These are phyloP conservation scores for Fusarium fracticaudum DNA, from an alignment of 2,329 filamentous ascomycete species.

Conservation along the genomic window DNA sequence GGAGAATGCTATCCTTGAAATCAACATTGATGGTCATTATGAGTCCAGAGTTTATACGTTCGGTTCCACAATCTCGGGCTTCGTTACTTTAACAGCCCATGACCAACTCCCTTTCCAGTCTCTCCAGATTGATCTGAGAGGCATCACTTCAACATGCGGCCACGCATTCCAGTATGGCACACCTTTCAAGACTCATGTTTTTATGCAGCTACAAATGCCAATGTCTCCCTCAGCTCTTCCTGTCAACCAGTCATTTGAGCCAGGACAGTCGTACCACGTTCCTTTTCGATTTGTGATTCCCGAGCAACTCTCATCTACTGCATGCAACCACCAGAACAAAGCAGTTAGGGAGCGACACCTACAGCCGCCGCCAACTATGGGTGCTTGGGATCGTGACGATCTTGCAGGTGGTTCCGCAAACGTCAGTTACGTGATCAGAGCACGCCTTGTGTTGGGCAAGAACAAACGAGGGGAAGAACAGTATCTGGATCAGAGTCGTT, in stretches of 20 bases:
- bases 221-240: not conserved
- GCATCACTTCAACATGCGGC: not conserved
- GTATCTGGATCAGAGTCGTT: not conserved
- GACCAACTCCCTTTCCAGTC: not conserved
- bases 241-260: not conserved
- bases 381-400: not conserved
- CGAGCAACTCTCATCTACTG: not conserved
- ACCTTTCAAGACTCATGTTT: not conserved
- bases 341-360: not conserved
- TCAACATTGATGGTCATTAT: not conserved
- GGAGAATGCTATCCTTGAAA: not conserved
- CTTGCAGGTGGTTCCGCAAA: not conserved
- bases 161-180: slow-evolving; percentile 1
- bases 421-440: not conserved
- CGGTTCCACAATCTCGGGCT: not conserved
- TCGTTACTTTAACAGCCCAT: not conserved
- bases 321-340: not conserved
- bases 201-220: not conserved
- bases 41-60: not conserved
- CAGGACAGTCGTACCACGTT: not conserved
- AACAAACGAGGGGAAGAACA: not conserved
- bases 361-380: not conserved
- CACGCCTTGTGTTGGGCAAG: not conserved
- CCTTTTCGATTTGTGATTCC: not conserved
- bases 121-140: not conserved